These are phyloP conservation scores for Fusarium nisikadoi DNA, from an alignment of 2,329 filamentous ascomycete genomes.

Conservation along the genomic window DNA sequence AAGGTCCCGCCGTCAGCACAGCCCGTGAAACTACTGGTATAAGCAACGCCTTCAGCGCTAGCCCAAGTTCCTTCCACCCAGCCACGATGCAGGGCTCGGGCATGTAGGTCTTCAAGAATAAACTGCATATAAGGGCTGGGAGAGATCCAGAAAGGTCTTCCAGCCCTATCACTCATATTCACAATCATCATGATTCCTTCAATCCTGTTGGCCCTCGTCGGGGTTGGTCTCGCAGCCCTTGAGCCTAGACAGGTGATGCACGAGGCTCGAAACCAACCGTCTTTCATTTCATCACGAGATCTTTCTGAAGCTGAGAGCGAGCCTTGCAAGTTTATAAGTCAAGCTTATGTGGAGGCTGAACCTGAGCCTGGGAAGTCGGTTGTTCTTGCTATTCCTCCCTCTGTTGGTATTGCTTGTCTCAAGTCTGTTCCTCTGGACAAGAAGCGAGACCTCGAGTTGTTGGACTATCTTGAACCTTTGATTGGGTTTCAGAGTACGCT, in stretches of 20 bases:
- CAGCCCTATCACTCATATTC: slow-evolving; percentile 4
- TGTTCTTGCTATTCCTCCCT: slow-evolving; percentile 30
- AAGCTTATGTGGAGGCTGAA: slow-evolving; percentile 25
- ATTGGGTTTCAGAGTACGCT: slow-evolving; percentile 40
- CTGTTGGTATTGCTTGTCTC: slow-evolving; percentile 38
- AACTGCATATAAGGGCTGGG: slow-evolving; percentile 29
- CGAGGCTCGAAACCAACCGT: slow-evolving; percentile 22
- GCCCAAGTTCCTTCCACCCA: slow-evolving; percentile 5
- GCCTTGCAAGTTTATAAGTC: slow-evolving; percentile 35
- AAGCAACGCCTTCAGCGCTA: slow-evolving; percentile 12
- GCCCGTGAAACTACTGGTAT: background rate
- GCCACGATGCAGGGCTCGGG: slow-evolving; percentile 1
- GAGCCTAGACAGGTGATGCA: slow-evolving; percentile 39
- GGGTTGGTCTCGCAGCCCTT: slow-evolving; percentile 30
- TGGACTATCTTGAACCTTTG: slow-evolving; percentile 36
- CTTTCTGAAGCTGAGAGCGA: slow-evolving; percentile 15
- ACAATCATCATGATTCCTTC: slow-evolving; percentile 29
- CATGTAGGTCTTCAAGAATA: background rate
- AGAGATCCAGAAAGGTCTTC: background rate
- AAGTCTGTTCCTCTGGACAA: slow-evolving; percentile 42
- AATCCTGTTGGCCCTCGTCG: slow-evolving; percentile 33
- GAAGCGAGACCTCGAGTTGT: slow-evolving; percentile 37
- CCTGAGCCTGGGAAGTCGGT: slow-evolving; percentile 6
- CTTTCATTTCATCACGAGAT: slow-evolving; percentile 29
- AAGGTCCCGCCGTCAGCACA: background rate